Conservation (phyloP, 768 basidiomycete species). For the Collybia sp. region DNA sequence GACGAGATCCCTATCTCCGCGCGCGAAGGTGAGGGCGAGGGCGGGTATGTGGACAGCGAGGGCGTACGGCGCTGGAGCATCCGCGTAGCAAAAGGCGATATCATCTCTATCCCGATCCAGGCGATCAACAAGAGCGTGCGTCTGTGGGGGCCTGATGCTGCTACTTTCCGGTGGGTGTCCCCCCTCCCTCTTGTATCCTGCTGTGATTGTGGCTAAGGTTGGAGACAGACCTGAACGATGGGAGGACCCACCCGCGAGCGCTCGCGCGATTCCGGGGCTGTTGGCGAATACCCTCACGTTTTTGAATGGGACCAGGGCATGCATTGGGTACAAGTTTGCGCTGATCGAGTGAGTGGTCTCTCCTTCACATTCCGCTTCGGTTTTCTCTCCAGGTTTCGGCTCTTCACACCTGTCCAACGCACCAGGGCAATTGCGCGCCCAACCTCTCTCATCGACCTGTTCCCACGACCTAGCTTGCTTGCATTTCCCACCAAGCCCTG, state of each 20-base stretch:
- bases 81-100: slow-evolving; percentile 42
- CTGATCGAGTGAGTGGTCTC: slow-evolving; percentile 47
- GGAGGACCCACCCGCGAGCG: slow-evolving; percentile 31
- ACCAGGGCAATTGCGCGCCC: too few species aligned
- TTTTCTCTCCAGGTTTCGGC: slow-evolving; percentile 4
- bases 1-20: slow-evolving; percentile 48
- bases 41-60: slow-evolving; percentile 19
- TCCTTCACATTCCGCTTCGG: slow-evolving; percentile 7
- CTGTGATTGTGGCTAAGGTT: too few species aligned
- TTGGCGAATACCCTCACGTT: slow-evolving; percentile 53
- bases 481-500: too few species aligned
- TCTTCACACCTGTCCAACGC: not conserved
- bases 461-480: too few species aligned
- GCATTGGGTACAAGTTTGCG: slow-evolving; percentile 61
- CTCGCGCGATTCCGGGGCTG: slow-evolving; percentile 41
- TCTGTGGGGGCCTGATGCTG: slow-evolving; percentile 67
- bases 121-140: slow-evolving; percentile 50
- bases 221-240: slow-evolving; percentile 47
- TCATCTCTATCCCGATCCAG: slow-evolving; percentile 55
- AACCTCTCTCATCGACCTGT: too few species aligned
- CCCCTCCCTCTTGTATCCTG: too few species aligned
- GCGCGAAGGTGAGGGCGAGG: not conserved
- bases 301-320: slow-evolving; percentile 53
- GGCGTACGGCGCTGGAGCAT: slow-evolving; percentile 27
- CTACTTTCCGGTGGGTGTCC: slow-evolving; percentile 44